These are phyloP conservation scores for Verticillium nubilum DNA, from an alignment of 2,329 filamentous ascomycete genomes.

Conservation along the genomic window DNA sequence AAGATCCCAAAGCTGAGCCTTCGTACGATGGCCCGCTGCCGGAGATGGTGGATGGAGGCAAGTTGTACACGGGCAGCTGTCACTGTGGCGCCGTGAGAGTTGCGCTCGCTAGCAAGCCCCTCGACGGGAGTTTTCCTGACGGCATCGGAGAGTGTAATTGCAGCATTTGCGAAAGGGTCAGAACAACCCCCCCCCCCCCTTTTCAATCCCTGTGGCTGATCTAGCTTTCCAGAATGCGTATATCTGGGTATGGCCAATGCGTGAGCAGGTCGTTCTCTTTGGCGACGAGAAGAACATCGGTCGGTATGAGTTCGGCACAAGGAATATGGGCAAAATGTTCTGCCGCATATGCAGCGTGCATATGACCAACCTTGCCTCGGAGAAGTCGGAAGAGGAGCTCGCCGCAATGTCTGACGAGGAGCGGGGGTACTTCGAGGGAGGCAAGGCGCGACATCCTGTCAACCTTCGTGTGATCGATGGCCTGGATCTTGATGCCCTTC, in stretches of 20 bases:
- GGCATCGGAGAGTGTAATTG: conserved; percentile 41
- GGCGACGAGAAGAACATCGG: conserved; percentile 30
- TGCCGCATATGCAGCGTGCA: conserved; percentile 42
- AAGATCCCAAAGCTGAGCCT: conserved; percentile 25
- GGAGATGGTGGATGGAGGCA: conserved; percentile 27
- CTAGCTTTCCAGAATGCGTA: conserved; percentile 28
- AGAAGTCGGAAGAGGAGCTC: conserved; percentile 28
- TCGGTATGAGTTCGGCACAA: conserved; percentile 28
- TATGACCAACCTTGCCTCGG: conserved; percentile 25
- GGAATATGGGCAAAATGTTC: conserved; percentile 34
- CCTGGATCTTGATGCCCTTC: conserved; percentile 23
- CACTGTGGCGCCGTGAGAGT: conserved; percentile 46
- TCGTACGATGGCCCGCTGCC: conserved; percentile 37
- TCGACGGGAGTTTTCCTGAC: conserved; percentile 30
- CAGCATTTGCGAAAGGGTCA: conserved; percentile 40
- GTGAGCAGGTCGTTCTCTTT: conserved; percentile 33
- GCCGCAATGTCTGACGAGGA: conserved; percentile 22
- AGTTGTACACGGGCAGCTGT: conserved; percentile 43
- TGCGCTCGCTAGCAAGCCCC: conserved; percentile 33
- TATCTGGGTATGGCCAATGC: conserved; percentile 38
- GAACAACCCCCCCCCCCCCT: conserved; percentile 2
- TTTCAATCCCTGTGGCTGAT: no score
- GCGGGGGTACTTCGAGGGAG: conserved; percentile 13
- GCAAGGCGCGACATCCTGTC: conserved; percentile 19
- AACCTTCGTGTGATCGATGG: conserved; percentile 34